Percentiles rank a stretch among this genome's conserved stretches.
Conservation (phyloP, 768 basidiomycete genomes). For the Termitomyces titanicus region DNA sequence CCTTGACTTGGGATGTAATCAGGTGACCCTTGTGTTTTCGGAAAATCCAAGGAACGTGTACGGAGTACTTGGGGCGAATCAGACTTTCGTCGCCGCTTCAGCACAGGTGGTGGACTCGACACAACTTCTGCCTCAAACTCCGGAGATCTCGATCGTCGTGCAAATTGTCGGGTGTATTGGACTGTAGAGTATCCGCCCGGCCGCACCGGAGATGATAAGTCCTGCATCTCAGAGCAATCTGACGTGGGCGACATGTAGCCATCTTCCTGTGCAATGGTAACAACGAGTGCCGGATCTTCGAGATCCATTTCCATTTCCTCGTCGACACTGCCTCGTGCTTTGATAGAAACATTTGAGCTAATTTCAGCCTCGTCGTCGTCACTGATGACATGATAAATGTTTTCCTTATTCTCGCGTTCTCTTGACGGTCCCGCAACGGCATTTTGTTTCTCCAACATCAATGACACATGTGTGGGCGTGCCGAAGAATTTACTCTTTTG, state of each 20-base stretch:
- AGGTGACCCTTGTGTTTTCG: constrained; percentile 2
- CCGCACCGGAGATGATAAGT: constrained; percentile 61
- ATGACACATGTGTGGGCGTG: constrained; percentile 1
- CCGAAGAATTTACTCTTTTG: constrained; percentile 39
- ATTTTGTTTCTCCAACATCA: constrained; percentile 3
- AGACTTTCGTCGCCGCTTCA: constrained; percentile 9
- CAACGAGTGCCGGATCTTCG: constrained; percentile 37
- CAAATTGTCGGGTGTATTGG: constrained; percentile 7
- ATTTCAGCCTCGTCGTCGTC: constrained; percentile 23
- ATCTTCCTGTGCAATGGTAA: constrained; percentile 67
- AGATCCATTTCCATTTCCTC: constrained; percentile 35
- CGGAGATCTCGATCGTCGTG: constrained; percentile 22
- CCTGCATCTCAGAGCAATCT: constrained; percentile 51
- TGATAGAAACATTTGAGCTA: constrained; percentile 27
- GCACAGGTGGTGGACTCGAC: constrained; percentile 39
- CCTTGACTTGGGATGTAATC: not conserved
- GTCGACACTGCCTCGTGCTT: constrained; percentile 36
- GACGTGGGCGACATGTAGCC: constrained; percentile 77
- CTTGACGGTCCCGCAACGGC: constrained; percentile 32
- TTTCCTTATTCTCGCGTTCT: constrained; percentile 39
- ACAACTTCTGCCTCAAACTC: constrained; percentile 53
- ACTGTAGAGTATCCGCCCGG: constrained; percentile 16
- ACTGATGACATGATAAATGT: constrained; percentile 26
- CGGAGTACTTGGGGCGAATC: constrained; percentile 8
- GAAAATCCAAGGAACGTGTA: constrained; percentile 14